Conservation (phyloP, 2,329 filamentous ascomycete species). For the Ophiosphaerella korrae region DNA sequence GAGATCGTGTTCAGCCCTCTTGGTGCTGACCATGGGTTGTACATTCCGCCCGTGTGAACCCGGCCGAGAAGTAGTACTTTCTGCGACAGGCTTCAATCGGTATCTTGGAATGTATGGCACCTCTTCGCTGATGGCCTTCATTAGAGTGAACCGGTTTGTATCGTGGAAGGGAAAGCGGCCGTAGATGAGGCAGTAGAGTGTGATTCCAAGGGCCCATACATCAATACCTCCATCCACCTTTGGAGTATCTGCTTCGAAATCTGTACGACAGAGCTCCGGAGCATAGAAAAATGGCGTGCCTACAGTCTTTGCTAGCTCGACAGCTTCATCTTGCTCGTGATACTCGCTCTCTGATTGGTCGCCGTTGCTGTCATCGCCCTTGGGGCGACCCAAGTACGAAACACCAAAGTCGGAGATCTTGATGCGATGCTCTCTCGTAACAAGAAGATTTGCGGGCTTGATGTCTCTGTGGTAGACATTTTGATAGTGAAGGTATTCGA, state of each 20-base stretch:
- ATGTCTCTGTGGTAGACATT: constrained; percentile 59
- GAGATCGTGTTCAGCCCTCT: constrained; percentile 77
- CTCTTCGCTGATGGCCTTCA: constrained; percentile 86
- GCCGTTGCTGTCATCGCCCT: constrained; percentile 77
- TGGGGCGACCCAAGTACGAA: constrained; percentile 90
- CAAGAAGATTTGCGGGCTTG: constrained; percentile 79
- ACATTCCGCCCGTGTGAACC: constrained; percentile 54
- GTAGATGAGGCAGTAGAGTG: constrained; percentile 92
- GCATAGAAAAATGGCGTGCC: constrained; percentile 98
- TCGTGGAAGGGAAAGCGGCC: constrained; percentile 92
- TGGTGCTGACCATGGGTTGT: constrained; percentile 64
- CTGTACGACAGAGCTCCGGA: constrained; percentile 92
- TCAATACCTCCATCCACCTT: constrained; percentile 92
- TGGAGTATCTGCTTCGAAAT: constrained; percentile 68
- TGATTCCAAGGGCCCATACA: constrained; percentile 95
- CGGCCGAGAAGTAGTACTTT: constrained; percentile 52
- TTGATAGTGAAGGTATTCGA: constrained; percentile 78
- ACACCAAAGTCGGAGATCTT: constrained; percentile 99
- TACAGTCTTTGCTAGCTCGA: constrained; percentile 97
- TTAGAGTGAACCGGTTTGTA: constrained; percentile 89
- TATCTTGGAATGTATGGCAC: constrained; percentile 87
- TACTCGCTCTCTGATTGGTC: constrained; percentile 80
- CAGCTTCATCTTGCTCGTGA: constrained; percentile 85
- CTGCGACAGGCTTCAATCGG: constrained; percentile 74
- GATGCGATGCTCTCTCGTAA: constrained; percentile 81